Conservation (phyloP, 2,329 filamentous ascomycete genomes). For the Aspergillus melleus region DNA sequence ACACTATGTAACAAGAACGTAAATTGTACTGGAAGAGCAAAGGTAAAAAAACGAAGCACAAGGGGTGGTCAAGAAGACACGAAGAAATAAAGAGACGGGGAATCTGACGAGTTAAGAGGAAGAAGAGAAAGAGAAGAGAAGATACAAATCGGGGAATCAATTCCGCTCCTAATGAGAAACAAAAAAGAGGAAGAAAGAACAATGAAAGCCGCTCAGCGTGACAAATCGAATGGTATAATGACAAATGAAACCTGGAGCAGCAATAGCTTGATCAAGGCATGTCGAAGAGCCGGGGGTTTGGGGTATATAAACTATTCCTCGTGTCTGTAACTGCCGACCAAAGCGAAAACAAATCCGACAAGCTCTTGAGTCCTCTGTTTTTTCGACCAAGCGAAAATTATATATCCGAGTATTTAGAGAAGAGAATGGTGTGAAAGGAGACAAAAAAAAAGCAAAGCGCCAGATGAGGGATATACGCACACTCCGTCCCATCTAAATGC, state of each 20-base stretch:
- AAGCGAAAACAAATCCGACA: background rate
- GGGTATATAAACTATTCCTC: conserved; percentile 5
- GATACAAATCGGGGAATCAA: conserved; percentile 11
- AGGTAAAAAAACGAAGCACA: background rate
- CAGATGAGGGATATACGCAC: conserved; percentile 28
- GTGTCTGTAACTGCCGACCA: conserved; percentile 2
- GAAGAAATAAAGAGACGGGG: conserved; percentile 1
- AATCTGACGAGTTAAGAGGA: background rate
- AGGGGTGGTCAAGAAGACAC: background rate
- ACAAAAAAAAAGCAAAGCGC: conserved; percentile 17
- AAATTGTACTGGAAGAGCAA: conserved; percentile 1
- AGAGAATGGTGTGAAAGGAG: conserved; percentile 2
- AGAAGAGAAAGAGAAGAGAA: background rate
- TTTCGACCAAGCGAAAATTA: conserved; percentile 7
- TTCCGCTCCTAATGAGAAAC: conserved; percentile 10
- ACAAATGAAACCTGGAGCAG: conserved; percentile 10
- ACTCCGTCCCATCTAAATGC: conserved; percentile 33
- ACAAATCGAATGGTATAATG: conserved; percentile 16
- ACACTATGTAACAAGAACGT: conserved; percentile 16
- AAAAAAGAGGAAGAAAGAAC: background rate
- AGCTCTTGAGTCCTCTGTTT: conserved; percentile 5
- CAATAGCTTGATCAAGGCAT: background rate
- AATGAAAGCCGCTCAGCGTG: conserved; percentile 13
- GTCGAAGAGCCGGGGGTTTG: background rate
- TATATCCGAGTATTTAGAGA: conserved; percentile 7